These are phyloP conservation scores for Zymoseptoria pseudotritici DNA, from an alignment of 2,329 filamentous ascomycete genomes.

Conservation along the genomic window DNA sequence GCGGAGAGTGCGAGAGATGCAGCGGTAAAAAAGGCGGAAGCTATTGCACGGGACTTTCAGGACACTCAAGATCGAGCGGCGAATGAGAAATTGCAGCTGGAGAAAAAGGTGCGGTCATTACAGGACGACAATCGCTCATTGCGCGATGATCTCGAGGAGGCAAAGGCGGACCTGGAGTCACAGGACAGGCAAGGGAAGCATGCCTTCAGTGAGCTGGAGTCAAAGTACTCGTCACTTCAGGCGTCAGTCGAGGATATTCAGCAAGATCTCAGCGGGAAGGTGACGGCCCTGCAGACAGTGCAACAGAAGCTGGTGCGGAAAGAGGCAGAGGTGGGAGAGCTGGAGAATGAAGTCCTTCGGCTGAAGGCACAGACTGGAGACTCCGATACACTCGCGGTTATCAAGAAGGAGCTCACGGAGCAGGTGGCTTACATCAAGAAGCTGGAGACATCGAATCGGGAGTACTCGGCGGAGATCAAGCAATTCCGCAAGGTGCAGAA, in stretches of 20 bases:
- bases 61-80: slow-evolving; percentile 47
- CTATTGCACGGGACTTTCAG: slow-evolving; percentile 47
- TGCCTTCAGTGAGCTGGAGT: slow-evolving; percentile 53
- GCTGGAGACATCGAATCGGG: slow-evolving; percentile 71
- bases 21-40: slow-evolving; percentile 48
- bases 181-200: slow-evolving; percentile 59
- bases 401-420: slow-evolving; percentile 81
- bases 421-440: slow-evolving; percentile 86
- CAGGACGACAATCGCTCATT: slow-evolving; percentile 66
- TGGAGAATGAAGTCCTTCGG: slow-evolving; percentile 77
- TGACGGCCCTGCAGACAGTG: slow-evolving; percentile 49
- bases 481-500: slow-evolving; percentile 74
- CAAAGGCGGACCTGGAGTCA: slow-evolving; percentile 64
- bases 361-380: slow-evolving; percentile 83
- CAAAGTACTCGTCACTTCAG: slow-evolving; percentile 50
- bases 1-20: slow-evolving; percentile 47
- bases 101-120: slow-evolving; percentile 47
- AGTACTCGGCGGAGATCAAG: slow-evolving; percentile 71
- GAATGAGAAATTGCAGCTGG: slow-evolving; percentile 49
- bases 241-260: slow-evolving; percentile 50
- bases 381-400: slow-evolving; percentile 72
- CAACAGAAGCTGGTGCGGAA: slow-evolving; percentile 62
- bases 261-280: slow-evolving; percentile 50
- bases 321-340: slow-evolving; percentile 61
- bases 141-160: slow-evolving; percentile 78